Evolutionary conservation across 306 rosid genomes (phyloP).

Genomic region (Casuarina equisetifolia): DNA sequence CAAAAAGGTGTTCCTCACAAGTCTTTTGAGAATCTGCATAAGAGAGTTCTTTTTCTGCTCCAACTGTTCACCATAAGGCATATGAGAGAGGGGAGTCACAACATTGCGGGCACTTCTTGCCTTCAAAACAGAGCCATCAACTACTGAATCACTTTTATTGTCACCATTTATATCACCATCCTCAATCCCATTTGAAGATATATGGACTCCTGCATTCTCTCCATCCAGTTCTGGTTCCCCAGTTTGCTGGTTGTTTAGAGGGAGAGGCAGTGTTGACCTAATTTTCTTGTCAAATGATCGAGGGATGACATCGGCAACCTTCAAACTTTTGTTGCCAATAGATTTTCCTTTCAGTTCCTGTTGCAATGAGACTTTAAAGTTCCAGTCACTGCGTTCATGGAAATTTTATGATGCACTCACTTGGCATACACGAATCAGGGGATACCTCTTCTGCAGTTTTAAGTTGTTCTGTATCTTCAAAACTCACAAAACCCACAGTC

Average conservation of each 20-base stretch:
- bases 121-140: constrained; percentile 40
- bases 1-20: constrained; percentile 55
- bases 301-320: constrained; percentile 74
- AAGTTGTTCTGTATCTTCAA: constrained; percentile 68
- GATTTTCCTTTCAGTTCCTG: constrained; percentile 68
- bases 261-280: constrained; percentile 32
- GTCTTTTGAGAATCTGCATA: constrained; percentile 71
- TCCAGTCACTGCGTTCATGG: constrained; percentile 2
- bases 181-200: constrained; percentile 34
- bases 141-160: constrained; percentile 19
- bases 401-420: constrained; percentile 26
- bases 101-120: constrained; percentile 60
- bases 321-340: constrained; percentile 61
- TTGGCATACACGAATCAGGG: constrained; percentile 19
- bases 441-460: constrained; percentile 60
- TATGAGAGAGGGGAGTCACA: constrained; percentile 88
- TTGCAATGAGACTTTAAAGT: constrained; percentile 19
- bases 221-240: constrained; percentile 17
- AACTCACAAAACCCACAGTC: constrained; percentile 66
- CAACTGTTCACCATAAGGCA: constrained; percentile 81
- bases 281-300: constrained; percentile 66
- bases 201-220: constrained; percentile 33
- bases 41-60: constrained; percentile 79
- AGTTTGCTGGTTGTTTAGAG: constrained; percentile 15
- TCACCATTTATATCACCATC: constrained; percentile 45